A percentile compares a stretch with the other conserved stretches of the same genome.
Evolutionary conservation across 2,329 filamentous ascomycete species (phyloP).

Genomic region (Thyridium curvatum): DNA sequence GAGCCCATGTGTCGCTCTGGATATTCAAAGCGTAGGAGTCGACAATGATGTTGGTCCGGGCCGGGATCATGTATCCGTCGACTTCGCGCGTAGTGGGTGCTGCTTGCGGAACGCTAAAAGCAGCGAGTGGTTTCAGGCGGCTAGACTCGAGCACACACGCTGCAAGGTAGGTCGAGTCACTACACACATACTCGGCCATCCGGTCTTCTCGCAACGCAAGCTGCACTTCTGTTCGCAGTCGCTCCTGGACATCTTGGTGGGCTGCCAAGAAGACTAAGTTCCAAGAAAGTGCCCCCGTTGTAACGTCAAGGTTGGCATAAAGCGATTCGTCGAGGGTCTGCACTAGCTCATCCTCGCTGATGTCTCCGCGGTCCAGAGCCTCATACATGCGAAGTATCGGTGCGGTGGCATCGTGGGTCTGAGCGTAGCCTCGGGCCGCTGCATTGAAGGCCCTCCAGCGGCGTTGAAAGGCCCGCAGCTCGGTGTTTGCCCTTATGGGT

Average conservation of each 20-base stretch:
- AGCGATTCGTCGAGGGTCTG: slow-evolving; percentile 40
- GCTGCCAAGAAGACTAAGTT: slow-evolving; percentile 32
- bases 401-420: background rate
- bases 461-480: slow-evolving; percentile 19
- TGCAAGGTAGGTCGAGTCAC: slow-evolving; percentile 16
- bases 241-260: slow-evolving; percentile 20
- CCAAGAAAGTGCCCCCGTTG: slow-evolving; percentile 34
- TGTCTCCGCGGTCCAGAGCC: slow-evolving; percentile 9
- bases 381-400: slow-evolving; percentile 11
- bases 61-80: slow-evolving; percentile 27
- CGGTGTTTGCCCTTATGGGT: slow-evolving; percentile 15
- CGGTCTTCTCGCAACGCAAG: no score
- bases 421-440: slow-evolving; percentile 3
- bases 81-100: slow-evolving; percentile 24
- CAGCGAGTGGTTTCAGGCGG: slow-evolving; percentile 28
- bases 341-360: slow-evolving; percentile 20
- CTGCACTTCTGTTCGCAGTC: slow-evolving; percentile 18
- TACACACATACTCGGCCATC: slow-evolving; percentile 17
- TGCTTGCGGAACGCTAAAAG: slow-evolving; percentile 33
- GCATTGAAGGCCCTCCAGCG: slow-evolving; percentile 27
- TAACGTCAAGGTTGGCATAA: slow-evolving; percentile 41
- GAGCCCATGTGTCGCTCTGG: slow-evolving; percentile 28
- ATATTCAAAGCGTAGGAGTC: slow-evolving; percentile 37
- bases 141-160: slow-evolving; percentile 31
- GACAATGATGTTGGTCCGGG: slow-evolving; percentile 30